These are phyloP conservation scores for Candida krabiensis DNA, from an alignment of 805 yeast species.

Conservation along the genomic window DNA sequence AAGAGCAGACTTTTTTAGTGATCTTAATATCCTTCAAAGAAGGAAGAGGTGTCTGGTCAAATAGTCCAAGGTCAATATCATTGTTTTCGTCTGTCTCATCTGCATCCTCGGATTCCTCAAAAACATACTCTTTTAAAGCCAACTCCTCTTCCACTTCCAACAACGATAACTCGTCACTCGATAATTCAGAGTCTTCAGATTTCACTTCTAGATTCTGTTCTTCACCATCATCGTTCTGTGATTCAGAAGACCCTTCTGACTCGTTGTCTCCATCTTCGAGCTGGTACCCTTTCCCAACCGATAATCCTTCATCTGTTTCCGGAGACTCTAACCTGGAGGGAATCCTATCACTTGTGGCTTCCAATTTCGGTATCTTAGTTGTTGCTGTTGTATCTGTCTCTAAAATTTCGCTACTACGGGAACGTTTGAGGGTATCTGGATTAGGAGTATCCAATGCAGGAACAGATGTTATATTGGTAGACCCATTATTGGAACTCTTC, in stretches of 20 bases:
- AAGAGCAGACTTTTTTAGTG: conserved; percentile 44
- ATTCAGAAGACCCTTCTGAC: background rate
- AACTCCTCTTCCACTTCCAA: conserved; percentile 5
- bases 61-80: conserved; percentile 9
- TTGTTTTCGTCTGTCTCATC: conserved; percentile 6
- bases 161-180: conserved; percentile 10
- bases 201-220: background rate
- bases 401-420: no score
- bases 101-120: conserved; percentile 3
- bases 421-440: no score
- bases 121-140: conserved; percentile 8
- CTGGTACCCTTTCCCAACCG: conserved; percentile 10
- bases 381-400: no score
- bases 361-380: conserved; percentile 1
- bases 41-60: conserved; percentile 19
- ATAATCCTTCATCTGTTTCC: conserved; percentile 8
- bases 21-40: conserved; percentile 22
- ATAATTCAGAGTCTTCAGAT: background rate
- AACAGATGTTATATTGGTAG: no score
- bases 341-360: background rate
- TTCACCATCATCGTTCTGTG: no score
- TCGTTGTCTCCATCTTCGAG: conserved; percentile 5
- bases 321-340: background rate
- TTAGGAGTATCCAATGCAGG: no score
- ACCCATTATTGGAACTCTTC: no score